Percentiles rank a stretch among this genome's conserved stretches.
phyloP scores from a whole-genome alignment of 2,329 filamentous ascomycete genomes.

The Trichoderma harzianum region DNA sequence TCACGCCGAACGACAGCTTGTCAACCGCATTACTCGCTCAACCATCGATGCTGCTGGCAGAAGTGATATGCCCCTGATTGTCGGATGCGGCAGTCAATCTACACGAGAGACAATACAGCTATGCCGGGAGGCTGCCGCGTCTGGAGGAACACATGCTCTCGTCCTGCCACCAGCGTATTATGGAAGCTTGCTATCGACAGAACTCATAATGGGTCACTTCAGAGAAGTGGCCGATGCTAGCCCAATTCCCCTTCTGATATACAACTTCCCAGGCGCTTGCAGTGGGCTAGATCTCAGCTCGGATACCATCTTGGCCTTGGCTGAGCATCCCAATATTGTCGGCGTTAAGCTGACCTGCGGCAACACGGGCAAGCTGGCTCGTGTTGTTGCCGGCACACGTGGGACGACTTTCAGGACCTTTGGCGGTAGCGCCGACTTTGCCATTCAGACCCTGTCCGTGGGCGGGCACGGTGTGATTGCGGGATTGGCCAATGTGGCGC shows the following conservation, averaged over 20 bases:
- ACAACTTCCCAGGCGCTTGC: slow-evolving; percentile 60
- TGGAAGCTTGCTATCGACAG: slow-evolving; percentile 54
- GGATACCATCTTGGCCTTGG: slow-evolving; percentile 52
- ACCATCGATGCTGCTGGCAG: slow-evolving; percentile 58
- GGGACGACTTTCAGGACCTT: slow-evolving; percentile 58
- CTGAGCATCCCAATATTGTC: slow-evolving; percentile 55
- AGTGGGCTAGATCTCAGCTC: slow-evolving; percentile 56
- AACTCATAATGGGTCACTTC: slow-evolving; percentile 61
- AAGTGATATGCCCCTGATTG: slow-evolving; percentile 58
- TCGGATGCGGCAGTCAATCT: slow-evolving; percentile 66
- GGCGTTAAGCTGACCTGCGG: slow-evolving; percentile 63
- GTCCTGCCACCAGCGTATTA: slow-evolving; percentile 70
- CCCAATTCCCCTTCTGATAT: slow-evolving; percentile 58
- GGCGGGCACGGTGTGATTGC: slow-evolving; percentile 70
- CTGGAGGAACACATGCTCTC: slow-evolving; percentile 65
- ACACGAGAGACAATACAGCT: slow-evolving; percentile 64
- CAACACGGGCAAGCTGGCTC: slow-evolving; percentile 58
- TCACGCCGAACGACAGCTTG: slow-evolving; percentile 59
- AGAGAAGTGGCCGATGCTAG: slow-evolving; percentile 54
- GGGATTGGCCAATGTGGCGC: slow-evolving; percentile 68
- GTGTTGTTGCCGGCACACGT: slow-evolving; percentile 44
- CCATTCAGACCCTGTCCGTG: slow-evolving; percentile 64
- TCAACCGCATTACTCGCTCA: slow-evolving; percentile 59
- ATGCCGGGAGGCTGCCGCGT: slow-evolving; percentile 59
- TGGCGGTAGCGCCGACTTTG: slow-evolving; percentile 72